These are phyloP conservation scores for Boletus reticulatus DNA, from an alignment of 768 basidiomycete species.

Conservation along the genomic window DNA sequence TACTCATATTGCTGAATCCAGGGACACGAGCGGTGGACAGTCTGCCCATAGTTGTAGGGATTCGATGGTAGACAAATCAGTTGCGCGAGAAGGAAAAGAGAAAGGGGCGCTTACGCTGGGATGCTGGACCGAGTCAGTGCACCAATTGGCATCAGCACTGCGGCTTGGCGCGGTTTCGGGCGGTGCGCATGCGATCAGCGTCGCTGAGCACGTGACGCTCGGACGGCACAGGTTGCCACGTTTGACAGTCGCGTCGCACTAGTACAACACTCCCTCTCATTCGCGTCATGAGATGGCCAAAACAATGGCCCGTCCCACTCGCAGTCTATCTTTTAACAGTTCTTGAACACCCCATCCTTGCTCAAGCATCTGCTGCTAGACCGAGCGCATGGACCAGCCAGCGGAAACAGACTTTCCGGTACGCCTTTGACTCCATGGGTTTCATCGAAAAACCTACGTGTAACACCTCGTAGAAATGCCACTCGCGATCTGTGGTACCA, in stretches of 20 bases:
- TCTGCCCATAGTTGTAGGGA: too few relatives aligned
- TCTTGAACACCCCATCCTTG: conserved; percentile 29
- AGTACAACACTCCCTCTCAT: conserved; percentile 1
- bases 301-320: conserved; percentile 52
- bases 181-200: conserved; percentile 1
- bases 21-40: background rate
- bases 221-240: conserved; percentile 17
- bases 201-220: conserved; percentile 20
- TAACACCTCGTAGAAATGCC: conserved; percentile 48
- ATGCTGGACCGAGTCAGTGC: background rate
- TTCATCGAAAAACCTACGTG: background rate
- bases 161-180: too few relatives aligned
- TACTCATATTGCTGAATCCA: conserved; percentile 39
- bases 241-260: conserved; percentile 13
- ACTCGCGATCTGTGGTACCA: conserved; percentile 85
- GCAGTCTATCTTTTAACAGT: conserved; percentile 38
- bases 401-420: conserved; percentile 58
- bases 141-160: too few relatives aligned
- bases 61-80: too few relatives aligned
- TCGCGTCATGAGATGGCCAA: conserved; percentile 39
- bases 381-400: conserved; percentile 52
- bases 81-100: too few relatives aligned
- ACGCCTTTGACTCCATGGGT: conserved; percentile 17
- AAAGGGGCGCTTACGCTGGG: too few relatives aligned
- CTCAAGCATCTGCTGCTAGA: conserved; percentile 15